Conservation (phyloP, 140 eudicot species). For the Bidens hawaiensis region DNA sequence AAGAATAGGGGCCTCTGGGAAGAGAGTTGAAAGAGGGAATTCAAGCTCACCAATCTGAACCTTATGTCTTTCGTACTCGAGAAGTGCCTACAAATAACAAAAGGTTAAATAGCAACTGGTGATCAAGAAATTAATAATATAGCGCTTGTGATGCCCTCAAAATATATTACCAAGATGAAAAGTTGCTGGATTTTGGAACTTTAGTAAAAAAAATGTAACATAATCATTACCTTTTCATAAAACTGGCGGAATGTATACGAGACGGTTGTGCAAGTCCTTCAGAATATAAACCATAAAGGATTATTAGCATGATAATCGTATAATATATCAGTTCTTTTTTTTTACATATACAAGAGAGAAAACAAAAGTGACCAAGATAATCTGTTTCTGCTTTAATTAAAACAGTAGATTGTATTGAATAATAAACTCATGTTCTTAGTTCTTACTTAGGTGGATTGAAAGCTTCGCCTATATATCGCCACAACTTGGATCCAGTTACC, state of each 20-base stretch:
- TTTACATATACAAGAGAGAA: background rate
- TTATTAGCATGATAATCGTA: conserved; percentile 12
- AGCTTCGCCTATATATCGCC: conserved; percentile 98
- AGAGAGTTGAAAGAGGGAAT: conserved; percentile 45
- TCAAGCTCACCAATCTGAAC: conserved; percentile 66
- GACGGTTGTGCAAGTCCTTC: conserved; percentile 97
- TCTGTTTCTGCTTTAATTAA: background rate
- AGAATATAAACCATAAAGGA: conserved; percentile 2
- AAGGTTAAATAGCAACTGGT: conserved; percentile 1
- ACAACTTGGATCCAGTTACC: conserved; percentile 82
- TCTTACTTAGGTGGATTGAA: conserved; percentile 95
- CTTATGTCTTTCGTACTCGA: conserved; percentile 83
- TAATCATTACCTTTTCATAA: conserved; percentile 79
- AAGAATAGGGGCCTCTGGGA: conserved; percentile 53
- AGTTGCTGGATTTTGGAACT: background rate
- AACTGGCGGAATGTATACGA: conserved; percentile 96
- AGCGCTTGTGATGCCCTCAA: background rate
- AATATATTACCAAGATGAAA: background rate
- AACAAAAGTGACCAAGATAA: background rate
- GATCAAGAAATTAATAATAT: conserved; percentile 3
- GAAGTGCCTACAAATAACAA: conserved; percentile 62
- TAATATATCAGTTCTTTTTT: background rate
- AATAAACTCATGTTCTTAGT: background rate
- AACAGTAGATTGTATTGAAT: conserved; percentile 13
- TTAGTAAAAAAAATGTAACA: background rate